Percentiles rank a stretch among this genome's conserved stretches.
These are phyloP conservation scores for Glycyrrhiza uralensis DNA, from an alignment of 306 rosid species.

Conservation along the genomic window DNA sequence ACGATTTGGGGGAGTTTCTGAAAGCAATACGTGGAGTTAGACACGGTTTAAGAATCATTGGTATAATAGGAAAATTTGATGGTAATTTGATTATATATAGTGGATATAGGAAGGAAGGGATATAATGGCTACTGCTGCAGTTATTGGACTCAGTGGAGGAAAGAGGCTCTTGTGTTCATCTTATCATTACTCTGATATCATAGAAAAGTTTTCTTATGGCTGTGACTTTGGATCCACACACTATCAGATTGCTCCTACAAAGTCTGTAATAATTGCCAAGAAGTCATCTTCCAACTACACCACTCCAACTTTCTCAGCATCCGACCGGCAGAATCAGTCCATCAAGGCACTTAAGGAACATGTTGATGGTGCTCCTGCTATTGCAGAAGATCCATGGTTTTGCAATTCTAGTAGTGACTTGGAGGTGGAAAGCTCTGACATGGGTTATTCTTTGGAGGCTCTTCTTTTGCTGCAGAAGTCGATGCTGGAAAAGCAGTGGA, in stretches of 20 bases:
- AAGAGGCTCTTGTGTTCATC: slow-evolving; percentile 84
- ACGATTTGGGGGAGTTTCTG: slow-evolving; percentile 34
- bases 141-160: slow-evolving; percentile 78
- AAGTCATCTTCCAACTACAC: slow-evolving; percentile 51
- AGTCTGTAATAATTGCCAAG: slow-evolving; percentile 47
- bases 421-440: slow-evolving; percentile 55
- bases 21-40: slow-evolving; percentile 19
- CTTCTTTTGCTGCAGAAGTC: slow-evolving; percentile 91
- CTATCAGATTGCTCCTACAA: slow-evolving; percentile 50
- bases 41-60: slow-evolving; percentile 18
- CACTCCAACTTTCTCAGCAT: slow-evolving; percentile 43
- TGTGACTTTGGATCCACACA: slow-evolving; percentile 53
- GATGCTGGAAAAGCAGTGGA: slow-evolving; percentile 96
- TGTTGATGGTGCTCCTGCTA: slow-evolving; percentile 42
- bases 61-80: slow-evolving; percentile 34
- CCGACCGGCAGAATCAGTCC: slow-evolving; percentile 40
- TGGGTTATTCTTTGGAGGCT: slow-evolving; percentile 69
- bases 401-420: slow-evolving; percentile 27
- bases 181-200: slow-evolving; percentile 61
- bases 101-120: slow-evolving; percentile 38
- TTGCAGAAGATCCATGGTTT: slow-evolving; percentile 50
- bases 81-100: slow-evolving; percentile 42
- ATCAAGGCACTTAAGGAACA: slow-evolving; percentile 73
- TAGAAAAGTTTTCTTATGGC: slow-evolving; percentile 58
- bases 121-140: slow-evolving; percentile 91